Evolutionary conservation across 192 early-diverging fungal species (phyloP).

Genomic region (Pecoramyces ruminantium): DNA sequence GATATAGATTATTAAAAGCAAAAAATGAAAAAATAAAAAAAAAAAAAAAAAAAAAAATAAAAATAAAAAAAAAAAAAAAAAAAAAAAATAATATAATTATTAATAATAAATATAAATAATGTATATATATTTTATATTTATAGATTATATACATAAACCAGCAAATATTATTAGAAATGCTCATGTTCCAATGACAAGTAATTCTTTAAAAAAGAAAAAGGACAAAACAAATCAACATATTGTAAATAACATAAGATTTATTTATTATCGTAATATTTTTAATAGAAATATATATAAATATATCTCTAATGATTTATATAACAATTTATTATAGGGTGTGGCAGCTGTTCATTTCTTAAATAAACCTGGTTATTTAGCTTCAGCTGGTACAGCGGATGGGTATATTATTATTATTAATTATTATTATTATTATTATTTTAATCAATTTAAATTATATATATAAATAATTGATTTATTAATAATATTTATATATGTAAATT

Average conservation of each 20-base stretch:
- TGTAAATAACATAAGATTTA: background rate
- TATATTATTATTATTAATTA: no score
- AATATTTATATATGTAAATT: no score
- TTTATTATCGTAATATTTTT: no score
- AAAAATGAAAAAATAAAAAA: no score
- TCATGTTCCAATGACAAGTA: slow-evolving; percentile 8
- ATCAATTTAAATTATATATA: slow-evolving; percentile 3
- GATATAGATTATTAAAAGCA: no score
- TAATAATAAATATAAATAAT: slow-evolving; percentile 6
- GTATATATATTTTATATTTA: background rate
- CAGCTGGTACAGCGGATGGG: slow-evolving; percentile 49
- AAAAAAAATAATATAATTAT: no score
- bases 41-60: no score
- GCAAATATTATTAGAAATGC: slow-evolving; percentile 23
- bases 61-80: no score
- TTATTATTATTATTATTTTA: slow-evolving; percentile 12
- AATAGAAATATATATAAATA: background rate
- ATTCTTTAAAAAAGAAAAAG: slow-evolving; percentile 1
- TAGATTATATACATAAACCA: slow-evolving; percentile 14
- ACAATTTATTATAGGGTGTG: slow-evolving; percentile 14
- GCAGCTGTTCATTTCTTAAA: slow-evolving; percentile 32
- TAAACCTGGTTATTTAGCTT: slow-evolving; percentile 26
- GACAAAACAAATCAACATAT: background rate
- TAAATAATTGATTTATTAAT: no score
- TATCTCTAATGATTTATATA: background rate